A percentile compares a stretch with the other conserved stretches of the same genome.
Conservation (phyloP, 441 rosid genomes). For the Biscutella laevigata region DNA sequence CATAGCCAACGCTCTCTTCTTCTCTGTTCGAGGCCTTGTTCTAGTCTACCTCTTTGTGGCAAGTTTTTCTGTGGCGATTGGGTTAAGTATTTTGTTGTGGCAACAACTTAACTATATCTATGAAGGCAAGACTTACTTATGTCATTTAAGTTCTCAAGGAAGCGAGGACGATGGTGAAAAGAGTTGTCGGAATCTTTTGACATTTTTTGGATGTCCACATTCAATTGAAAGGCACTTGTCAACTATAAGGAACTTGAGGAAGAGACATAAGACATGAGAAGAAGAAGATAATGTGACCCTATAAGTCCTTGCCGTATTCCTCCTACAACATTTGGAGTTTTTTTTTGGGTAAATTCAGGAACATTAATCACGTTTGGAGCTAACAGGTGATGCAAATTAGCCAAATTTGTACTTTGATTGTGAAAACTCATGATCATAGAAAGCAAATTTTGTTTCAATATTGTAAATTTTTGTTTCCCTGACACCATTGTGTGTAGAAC, state of each 20-base stretch:
- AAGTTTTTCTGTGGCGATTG: conserved; percentile 58
- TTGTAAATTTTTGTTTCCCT: conserved; percentile 14
- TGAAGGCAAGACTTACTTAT: conserved; percentile 67
- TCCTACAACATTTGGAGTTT: conserved; percentile 14
- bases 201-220: conserved; percentile 62
- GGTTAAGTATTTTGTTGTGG: conserved; percentile 67
- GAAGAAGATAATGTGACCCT: neutral
- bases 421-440: conserved; percentile 19
- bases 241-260: conserved; percentile 33
- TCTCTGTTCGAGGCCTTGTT: conserved; percentile 62
- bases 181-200: conserved; percentile 59
- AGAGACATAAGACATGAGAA: conserved; percentile 53
- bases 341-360: conserved; percentile 2
- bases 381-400: conserved; percentile 14
- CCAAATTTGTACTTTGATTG: conserved; percentile 18
- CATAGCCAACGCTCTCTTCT: conserved; percentile 39
- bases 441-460: conserved; percentile 13
- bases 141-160: conserved; percentile 53
- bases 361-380: conserved; percentile 7
- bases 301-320: neutral
- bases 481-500: no score
- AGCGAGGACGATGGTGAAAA: conserved; percentile 37
- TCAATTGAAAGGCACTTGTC: conserved; percentile 44
- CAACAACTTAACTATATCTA: conserved; percentile 82
- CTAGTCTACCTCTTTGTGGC: conserved; percentile 69